Percentiles rank a stretch among this genome's conserved stretches.
These are phyloP conservation scores for Rhododendron simsii DNA, from an alignment of 148 eudicot genomes.

Conservation along the genomic window DNA sequence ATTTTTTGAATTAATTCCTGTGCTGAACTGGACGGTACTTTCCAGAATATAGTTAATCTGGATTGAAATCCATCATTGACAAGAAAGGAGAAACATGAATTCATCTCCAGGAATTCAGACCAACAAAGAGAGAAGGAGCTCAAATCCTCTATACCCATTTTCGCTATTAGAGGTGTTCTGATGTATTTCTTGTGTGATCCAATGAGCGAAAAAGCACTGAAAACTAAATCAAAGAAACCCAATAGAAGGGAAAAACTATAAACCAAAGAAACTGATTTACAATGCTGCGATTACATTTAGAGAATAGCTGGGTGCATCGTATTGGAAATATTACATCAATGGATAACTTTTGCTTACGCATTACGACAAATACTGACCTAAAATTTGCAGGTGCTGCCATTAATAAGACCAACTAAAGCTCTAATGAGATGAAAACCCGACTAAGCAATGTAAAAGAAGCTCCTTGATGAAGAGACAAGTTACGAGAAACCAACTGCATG, in stretches of 20 bases:
- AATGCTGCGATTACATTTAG: not conserved
- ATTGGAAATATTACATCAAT: not conserved
- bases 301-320: not conserved
- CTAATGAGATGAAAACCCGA: not conserved
- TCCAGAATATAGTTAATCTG: too few relatives aligned
- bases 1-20: too few relatives aligned
- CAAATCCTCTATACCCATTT: not conserved
- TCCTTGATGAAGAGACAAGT: slow-evolving; percentile 19
- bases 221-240: not conserved
- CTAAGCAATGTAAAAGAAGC: not conserved
- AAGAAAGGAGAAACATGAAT: not conserved
- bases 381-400: not conserved
- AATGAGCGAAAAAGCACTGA: not conserved
- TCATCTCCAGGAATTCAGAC: not conserved
- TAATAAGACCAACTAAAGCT: not conserved
- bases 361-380: slow-evolving; percentile 5
- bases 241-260: not conserved
- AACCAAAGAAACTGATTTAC: not conserved
- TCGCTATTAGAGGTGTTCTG: not conserved
- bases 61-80: too few relatives aligned
- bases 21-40: too few relatives aligned
- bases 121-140: not conserved
- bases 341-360: not conserved
- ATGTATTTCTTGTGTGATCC: not conserved
- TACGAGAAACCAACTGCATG: slow-evolving; percentile 20